Evolutionary conservation across 345 rosid species (phyloP), one percentile per base, ranked within the genome.

Genomic region (Eucalyptus victrix): DNA sequence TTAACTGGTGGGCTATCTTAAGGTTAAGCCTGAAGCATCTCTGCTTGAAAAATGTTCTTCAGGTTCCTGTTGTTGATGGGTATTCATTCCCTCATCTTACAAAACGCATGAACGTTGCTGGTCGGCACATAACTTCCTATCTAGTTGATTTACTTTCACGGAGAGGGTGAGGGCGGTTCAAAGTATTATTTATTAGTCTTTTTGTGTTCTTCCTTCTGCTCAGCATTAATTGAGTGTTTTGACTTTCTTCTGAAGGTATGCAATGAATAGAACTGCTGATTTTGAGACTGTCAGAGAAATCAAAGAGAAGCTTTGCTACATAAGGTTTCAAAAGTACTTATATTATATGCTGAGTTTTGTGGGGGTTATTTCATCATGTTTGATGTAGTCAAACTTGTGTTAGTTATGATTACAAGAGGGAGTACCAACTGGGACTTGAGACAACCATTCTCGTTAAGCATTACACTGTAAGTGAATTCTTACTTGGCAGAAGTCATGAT

Each of bases 51-150:
- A 76, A 40, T 76, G 85, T 40, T 87, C 88, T 91, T 50, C 93
- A 98, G 99, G 99, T 98, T 90, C 99, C 99, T 49, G 99, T 98
- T 90, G 99, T 98, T 93, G 99, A 98, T 53, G 99, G 99, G 69
- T 98, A 95, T 90, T 98, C 99, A 24, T 98, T 98, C 83, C 99
- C 99, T 88, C 99, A 98, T 94, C 97, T 98, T 54, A 98, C 99
- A 56, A 98, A 98, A 92, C 93, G 99, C 88, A 98, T 97, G 99
- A 98, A 98, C 91, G 98, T 98, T 21, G 98, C 99, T 92, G 99
- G 99, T 28, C 96, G 99, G 88, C 99, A 98, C 93, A 98, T 98
- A 88, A 98, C 99, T 85, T 93, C 99, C 4, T 97, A 98, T 93
- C 99, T 98, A 86, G 96, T 98, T 88, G 99, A 98, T 92, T 96